Base-by-base conservation (phyloP, 306 rosid genomes). In the Vigna hirtella region DNA sequence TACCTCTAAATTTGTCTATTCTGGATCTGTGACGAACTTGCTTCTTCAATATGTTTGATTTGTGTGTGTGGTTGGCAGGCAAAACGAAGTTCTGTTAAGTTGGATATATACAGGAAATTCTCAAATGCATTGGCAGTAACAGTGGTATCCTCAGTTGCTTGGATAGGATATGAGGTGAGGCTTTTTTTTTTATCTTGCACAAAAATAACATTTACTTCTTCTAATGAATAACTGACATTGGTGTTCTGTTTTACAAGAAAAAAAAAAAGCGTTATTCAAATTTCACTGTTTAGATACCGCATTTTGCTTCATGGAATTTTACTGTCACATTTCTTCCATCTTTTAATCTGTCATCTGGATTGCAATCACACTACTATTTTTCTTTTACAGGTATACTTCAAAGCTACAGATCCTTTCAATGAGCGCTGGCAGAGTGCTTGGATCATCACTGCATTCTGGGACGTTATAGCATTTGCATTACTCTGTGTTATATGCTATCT, bases 341-440 rank as follows among this genome's bases (percentile, higher is more conserved):
- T 56, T 62, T 81, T 68, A 28, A 56, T 14, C 16, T 40, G 12
- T 63, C 36, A 40, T 77, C 38, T 69, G 43, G 71, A 71, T 51
- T 57, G 58, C 70, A 43, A 70, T n/a, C 72, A 53, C 56, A 38
- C 20, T 47, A 45, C 50, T 58, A 70, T 56, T 62, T 75, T 53
- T 36, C 74, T 58, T 66, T 17, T 79, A 48, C 84, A 92, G 98
- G 91, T 95, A 36, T 92, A 89, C 88, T 95, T 95, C 83, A 95
- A 95, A 85, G 98, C 97, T 49, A 95, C 98, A 26, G 98, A 95
- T 85, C 98, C 98, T 57, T 95, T 92, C 86, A 92, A 92, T 78
- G 98, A 89, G 82, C 87, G 93, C 72, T 95, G 98, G 98, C 98
- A 89, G 86, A 92, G 93, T 87, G 98, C 96, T 77, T 95, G 98